These are phyloP conservation scores for Phytophthora nicotianae DNA, from an alignment of 352 stramenopile genomes.

Conservation along the genomic window DNA sequence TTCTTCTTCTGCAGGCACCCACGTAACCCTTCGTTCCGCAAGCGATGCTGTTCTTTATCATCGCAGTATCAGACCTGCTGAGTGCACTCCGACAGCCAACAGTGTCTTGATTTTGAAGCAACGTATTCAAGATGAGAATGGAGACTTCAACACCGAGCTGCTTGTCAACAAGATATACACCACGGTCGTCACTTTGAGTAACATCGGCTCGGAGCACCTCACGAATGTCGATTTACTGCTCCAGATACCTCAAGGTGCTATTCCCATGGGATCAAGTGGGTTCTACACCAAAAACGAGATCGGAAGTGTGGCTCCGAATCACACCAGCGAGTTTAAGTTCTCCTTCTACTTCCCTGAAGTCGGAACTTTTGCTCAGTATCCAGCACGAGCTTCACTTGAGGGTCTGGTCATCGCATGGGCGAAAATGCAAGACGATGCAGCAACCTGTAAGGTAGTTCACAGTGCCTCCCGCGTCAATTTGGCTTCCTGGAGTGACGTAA, in stretches of 20 bases:
- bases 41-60: constrained; percentile 55
- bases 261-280: constrained; percentile 42
- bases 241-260: constrained; percentile 65
- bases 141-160: constrained; percentile 39
- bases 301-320: constrained; percentile 41
- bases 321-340: constrained; percentile 45
- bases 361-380: constrained; percentile 58
- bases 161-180: constrained; percentile 57
- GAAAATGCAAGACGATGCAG: constrained; percentile 17
- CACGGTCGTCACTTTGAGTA: constrained; percentile 60
- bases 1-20: constrained; percentile 9
- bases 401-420: constrained; percentile 47
- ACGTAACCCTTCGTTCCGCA: constrained; percentile 22
- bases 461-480: constrained; percentile 49
- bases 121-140: constrained; percentile 38
- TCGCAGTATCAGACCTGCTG: constrained; percentile 43
- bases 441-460: constrained; percentile 34
- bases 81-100: constrained; percentile 33
- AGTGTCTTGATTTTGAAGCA: constrained; percentile 59
- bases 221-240: constrained; percentile 55
- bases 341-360: constrained; percentile 66
- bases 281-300: constrained; percentile 63
- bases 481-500: constrained; percentile 64
- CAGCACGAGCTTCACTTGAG: constrained; percentile 48
- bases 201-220: constrained; percentile 44